Base-by-base conservation (phyloP, 1,139 yeast species). In the Pneumocystis oryctolagi region DNA sequence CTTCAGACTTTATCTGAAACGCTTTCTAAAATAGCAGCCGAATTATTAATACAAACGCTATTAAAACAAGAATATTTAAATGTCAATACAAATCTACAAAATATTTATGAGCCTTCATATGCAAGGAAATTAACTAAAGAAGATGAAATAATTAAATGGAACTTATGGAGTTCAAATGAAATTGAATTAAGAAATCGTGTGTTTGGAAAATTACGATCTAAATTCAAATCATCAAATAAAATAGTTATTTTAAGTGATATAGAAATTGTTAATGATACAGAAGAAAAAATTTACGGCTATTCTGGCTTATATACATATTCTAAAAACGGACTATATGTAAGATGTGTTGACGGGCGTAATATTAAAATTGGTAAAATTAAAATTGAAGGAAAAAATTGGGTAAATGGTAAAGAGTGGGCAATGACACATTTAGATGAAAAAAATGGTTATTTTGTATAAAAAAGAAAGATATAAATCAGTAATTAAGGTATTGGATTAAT, bases 1-100 rank as follows among this genome's bases (percentile, higher is more conserved):
- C 57, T 59, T 31, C 34, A n/a, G 14, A 34, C 61, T 9, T 56
- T 69, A 28, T 55, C 60, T n/a, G 57, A 64, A 25, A 64, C 53
- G 32, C 64, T 69, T n/a, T 65, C 68, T 8, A 35, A 39, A 18
- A 55, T 62, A 8, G 71, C 69, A 9, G 67, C 70, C 5, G 60
- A 57, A 16, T 30, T 64, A 58, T 61, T 69, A n/a, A 62, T 60
- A 12, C 57, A 63, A 3, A 62, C 65, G 12, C 42, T 68, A 12
- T 12, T 20, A 9, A 32, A 39, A 20, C 59, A 35, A 8, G 37
- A 35, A 57, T 39, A 35, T 57, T 57, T 57, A 20, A 57, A 57
- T 20, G 8, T 20, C 20, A 30, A 57, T 47, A 25, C 9, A 9
- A 39, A 39, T 30, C 18, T 57, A 35, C 59, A 20, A 25, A 35